Evolutionary conservation across 2,329 filamentous ascomycete species (phyloP).

Genomic region (Fusarium xyrophilum): DNA sequence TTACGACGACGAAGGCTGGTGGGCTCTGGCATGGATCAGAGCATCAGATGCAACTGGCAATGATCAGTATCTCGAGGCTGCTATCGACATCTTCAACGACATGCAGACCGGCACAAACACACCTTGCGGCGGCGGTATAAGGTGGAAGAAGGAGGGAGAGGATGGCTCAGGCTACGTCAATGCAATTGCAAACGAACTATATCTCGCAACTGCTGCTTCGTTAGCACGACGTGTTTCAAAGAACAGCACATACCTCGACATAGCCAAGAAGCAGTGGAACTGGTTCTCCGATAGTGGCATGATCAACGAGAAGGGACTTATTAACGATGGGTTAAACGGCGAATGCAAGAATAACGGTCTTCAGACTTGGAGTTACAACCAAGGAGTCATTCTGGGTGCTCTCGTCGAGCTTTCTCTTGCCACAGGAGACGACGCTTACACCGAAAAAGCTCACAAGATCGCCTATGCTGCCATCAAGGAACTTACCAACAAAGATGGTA

Average conservation of each 20-base stretch:
- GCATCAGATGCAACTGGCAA: slow-evolving; percentile 62
- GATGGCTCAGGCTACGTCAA: slow-evolving; percentile 52
- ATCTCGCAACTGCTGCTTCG: slow-evolving; percentile 59
- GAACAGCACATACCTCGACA: slow-evolving; percentile 53
- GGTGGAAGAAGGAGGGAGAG: slow-evolving; percentile 60
- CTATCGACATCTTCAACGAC: slow-evolving; percentile 62
- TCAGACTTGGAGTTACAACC: slow-evolving; percentile 63
- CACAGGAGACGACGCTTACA: slow-evolving; percentile 51
- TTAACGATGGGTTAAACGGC: slow-evolving; percentile 61
- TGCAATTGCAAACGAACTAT: slow-evolving; percentile 65
- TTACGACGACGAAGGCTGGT: slow-evolving; percentile 70
- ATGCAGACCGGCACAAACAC: slow-evolving; percentile 57
- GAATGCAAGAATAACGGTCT: slow-evolving; percentile 60
- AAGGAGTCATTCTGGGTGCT: slow-evolving; percentile 63
- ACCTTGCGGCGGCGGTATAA: slow-evolving; percentile 61
- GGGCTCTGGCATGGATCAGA: slow-evolving; percentile 65
- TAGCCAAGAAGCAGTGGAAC: slow-evolving; percentile 58
- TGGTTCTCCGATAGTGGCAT: slow-evolving; percentile 61
- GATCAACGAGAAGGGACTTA: slow-evolving; percentile 57
- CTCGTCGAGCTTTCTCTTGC: slow-evolving; percentile 59
- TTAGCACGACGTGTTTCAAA: slow-evolving; percentile 57
- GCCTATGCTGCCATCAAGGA: slow-evolving; percentile 59
- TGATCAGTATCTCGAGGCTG: slow-evolving; percentile 59
- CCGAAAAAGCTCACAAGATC: slow-evolving; percentile 54
- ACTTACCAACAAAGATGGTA: slow-evolving; percentile 53